Evolutionary conservation across 2,329 filamentous ascomycete species (phyloP).

Genomic region (Epichloe typhina): DNA sequence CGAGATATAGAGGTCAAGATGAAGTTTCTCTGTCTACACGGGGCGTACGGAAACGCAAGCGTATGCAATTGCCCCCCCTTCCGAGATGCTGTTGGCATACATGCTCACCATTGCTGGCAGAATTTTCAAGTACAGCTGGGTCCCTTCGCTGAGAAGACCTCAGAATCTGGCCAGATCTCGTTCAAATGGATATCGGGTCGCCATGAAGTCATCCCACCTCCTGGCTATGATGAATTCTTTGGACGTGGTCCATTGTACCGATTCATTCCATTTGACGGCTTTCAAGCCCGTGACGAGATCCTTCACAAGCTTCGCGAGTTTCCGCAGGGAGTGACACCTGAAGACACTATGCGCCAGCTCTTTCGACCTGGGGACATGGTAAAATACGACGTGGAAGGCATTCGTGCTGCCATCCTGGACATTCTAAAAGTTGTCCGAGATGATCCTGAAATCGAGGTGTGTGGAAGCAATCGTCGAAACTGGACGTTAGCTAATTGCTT

Average conservation of each 20-base stretch:
- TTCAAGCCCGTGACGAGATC: slow-evolving; percentile 30
- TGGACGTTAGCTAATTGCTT: background rate
- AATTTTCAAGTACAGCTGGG: slow-evolving; percentile 43
- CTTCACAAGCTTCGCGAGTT: slow-evolving; percentile 40
- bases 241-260: slow-evolving; percentile 41
- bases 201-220: slow-evolving; percentile 34
- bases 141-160: slow-evolving; percentile 12
- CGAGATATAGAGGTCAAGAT: slow-evolving; percentile 18
- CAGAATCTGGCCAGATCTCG: slow-evolving; percentile 7
- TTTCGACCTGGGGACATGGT: slow-evolving; percentile 13
- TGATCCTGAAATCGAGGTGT: slow-evolving; percentile 18
- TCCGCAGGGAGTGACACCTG: slow-evolving; percentile 35
- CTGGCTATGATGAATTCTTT: slow-evolving; percentile 44
- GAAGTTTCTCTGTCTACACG: slow-evolving; percentile 44
- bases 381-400: background rate
- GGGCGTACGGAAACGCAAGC: slow-evolving; percentile 43
- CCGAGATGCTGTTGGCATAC: background rate
- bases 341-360: slow-evolving; percentile 42
- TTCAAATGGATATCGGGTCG: slow-evolving; percentile 41
- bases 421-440: slow-evolving; percentile 27
- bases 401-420: slow-evolving; percentile 12
- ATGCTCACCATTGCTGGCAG: slow-evolving; percentile 15
- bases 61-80: slow-evolving; percentile 20
- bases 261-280: slow-evolving; percentile 36
- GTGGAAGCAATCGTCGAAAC: background rate